phyloP scores from a whole-genome alignment of 495 filamentous ascomycete species.

The Bombardia bombarda region DNA sequence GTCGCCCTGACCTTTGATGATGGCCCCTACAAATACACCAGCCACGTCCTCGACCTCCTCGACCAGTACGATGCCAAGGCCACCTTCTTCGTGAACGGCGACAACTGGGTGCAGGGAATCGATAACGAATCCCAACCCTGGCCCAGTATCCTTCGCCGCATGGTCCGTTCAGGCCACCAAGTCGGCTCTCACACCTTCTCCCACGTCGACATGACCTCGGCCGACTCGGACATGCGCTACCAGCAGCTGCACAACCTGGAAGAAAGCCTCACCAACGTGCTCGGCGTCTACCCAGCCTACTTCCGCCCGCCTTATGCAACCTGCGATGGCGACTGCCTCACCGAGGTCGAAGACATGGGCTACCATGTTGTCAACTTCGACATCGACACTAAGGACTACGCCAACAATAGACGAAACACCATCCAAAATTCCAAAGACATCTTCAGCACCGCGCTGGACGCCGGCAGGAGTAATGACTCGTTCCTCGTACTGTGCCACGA shows the following conservation, averaged over 20 bases:
- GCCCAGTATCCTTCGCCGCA: slow-evolving; percentile 20
- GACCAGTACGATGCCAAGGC: slow-evolving; percentile 47
- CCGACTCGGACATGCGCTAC: slow-evolving; percentile 5
- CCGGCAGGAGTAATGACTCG: slow-evolving; percentile 10
- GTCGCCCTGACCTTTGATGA: slow-evolving; percentile 40
- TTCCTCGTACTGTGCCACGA: slow-evolving; percentile 31
- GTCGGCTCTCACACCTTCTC: slow-evolving; percentile 30
- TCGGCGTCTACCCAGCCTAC: slow-evolving; percentile 33
- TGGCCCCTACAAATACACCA: slow-evolving; percentile 32
- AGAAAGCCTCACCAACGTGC: slow-evolving; percentile 14
- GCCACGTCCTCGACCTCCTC: slow-evolving; percentile 20
- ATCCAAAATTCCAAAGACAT: slow-evolving; percentile 16
- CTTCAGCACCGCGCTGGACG: slow-evolving; percentile 16
- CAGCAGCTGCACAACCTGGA: slow-evolving; percentile 26
- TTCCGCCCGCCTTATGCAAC: slow-evolving; percentile 36
- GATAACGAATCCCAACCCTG: slow-evolving; percentile 27
- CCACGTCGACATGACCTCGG: slow-evolving; percentile 25
- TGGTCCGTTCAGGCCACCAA: slow-evolving; percentile 22
- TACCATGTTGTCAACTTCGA: slow-evolving; percentile 37
- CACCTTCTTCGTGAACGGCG: slow-evolving; percentile 67
- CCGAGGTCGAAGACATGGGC: slow-evolving; percentile 22
- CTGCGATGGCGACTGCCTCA: slow-evolving; percentile 21
- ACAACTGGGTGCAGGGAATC: slow-evolving; percentile 55
- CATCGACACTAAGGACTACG: slow-evolving; percentile 36
- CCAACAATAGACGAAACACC: slow-evolving; percentile 11